phyloP scores from a whole-genome alignment of 805 yeast species.

The Cyberlindnera sargentensis region DNA sequence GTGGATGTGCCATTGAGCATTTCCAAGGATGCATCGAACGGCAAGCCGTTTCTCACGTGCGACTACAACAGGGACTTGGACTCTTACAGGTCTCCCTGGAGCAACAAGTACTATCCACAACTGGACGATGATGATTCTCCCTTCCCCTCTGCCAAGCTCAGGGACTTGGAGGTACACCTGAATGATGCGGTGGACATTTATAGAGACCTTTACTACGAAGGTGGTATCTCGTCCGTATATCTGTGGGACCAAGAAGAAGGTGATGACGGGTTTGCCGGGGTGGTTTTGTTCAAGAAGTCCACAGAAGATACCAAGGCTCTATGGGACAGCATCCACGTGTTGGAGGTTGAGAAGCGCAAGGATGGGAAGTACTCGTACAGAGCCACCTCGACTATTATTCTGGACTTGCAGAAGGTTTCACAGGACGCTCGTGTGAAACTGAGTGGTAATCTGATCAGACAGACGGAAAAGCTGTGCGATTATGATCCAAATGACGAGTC shows the following conservation, averaged over 20 bases:
- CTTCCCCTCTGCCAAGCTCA: constrained; percentile 56
- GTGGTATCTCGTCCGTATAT: constrained; percentile 85
- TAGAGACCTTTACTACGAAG: constrained; percentile 91
- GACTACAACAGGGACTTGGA: constrained; percentile 96
- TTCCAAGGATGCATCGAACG: constrained; percentile 25
- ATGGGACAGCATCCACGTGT: constrained; percentile 94
- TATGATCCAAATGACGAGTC: constrained; percentile 3
- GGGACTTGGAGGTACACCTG: constrained; percentile 72
- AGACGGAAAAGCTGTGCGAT: constrained; percentile 38
- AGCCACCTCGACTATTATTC: constrained; percentile 80
- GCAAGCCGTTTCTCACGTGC: constrained; percentile 73
- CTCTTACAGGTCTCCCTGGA: constrained; percentile 87
- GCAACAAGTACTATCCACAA: constrained; percentile 59
- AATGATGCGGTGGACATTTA: constrained; percentile 90
- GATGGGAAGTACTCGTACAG: constrained; percentile 37
- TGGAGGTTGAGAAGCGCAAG: constrained; percentile 39
- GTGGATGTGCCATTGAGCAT: constrained; percentile 78
- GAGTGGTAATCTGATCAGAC: constrained; percentile 84
- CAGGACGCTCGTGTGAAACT: constrained; percentile 38
- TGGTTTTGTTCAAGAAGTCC: constrained; percentile 72
- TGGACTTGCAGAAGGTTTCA: constrained; percentile 44
- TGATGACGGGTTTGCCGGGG: constrained; percentile 78
- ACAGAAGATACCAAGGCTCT: constrained; percentile 31
- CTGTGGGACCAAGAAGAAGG: constrained; percentile 78
- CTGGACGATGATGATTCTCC: constrained; percentile 62